Percentiles rank a stretch among this genome's conserved stretches.
Evolutionary conservation across 2,329 filamentous ascomycete species (phyloP).

Genomic region (Scleromitrula shiraiana): DNA sequence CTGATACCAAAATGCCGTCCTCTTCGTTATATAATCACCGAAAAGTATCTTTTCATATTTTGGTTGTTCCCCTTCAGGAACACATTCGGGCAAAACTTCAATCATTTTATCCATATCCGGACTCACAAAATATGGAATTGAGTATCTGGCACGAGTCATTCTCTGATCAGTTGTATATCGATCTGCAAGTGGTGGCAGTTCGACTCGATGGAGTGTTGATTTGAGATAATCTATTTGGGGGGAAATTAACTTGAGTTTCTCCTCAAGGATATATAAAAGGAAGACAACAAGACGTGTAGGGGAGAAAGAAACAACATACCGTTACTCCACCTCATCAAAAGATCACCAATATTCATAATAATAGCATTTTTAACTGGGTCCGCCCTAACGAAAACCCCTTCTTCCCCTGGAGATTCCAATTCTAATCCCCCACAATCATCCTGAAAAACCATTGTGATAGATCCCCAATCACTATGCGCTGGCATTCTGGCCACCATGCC

Average conservation of each 20-base stretch:
- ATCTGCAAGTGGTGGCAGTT: conserved; percentile 35
- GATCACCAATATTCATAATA: conserved; percentile 43
- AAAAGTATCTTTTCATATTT: conserved; percentile 40
- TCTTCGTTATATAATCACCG: conserved; percentile 22
- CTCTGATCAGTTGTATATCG: conserved; percentile 31
- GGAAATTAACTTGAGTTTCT: neutral
- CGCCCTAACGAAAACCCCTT: conserved; percentile 35
- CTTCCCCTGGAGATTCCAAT: conserved; percentile 35
- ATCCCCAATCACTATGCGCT: conserved; percentile 45
- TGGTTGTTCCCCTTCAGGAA: conserved; percentile 34
- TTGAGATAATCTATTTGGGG: conserved; percentile 36
- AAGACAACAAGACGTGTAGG: neutral
- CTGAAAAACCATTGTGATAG: conserved; percentile 45
- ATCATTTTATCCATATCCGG: conserved; percentile 43
- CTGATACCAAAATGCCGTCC: conserved; percentile 21
- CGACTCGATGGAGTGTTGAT: conserved; percentile 47
- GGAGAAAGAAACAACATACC: conserved; percentile 27
- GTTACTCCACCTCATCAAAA: conserved; percentile 43
- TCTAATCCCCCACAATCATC: conserved; percentile 43
- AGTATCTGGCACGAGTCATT: conserved; percentile 45
- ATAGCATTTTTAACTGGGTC: conserved; percentile 34
- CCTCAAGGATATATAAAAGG: neutral
- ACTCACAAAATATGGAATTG: conserved; percentile 51
- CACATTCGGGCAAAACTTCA: conserved; percentile 43
- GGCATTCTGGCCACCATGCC: conserved; percentile 38